Percentiles rank a stretch among this genome's conserved stretches.
phyloP scores from a whole-genome alignment of 1,284 basidiomycete species.

The Naganishia liquefaciens region DNA sequence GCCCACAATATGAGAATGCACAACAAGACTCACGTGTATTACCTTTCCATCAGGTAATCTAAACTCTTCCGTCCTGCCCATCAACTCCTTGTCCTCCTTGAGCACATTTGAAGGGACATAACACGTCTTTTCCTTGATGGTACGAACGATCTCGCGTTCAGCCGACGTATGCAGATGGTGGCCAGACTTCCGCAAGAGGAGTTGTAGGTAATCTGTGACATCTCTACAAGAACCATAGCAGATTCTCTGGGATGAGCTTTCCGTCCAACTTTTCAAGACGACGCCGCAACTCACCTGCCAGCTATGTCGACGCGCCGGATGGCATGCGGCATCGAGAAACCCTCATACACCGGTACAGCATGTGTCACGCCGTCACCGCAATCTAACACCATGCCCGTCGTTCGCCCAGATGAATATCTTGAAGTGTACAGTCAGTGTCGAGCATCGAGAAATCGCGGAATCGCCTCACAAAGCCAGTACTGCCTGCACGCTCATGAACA shows the following conservation, averaged over 20 bases:
- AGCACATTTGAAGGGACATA: conserved; percentile 87
- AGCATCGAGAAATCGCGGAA: conserved; percentile 14
- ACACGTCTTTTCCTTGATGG: conserved; percentile 98
- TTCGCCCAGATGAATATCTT: conserved; percentile 98
- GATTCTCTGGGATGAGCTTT: background rate
- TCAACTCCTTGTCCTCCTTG: conserved; percentile 90
- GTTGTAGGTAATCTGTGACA: conserved; percentile 93
- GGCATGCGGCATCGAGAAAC: conserved; percentile 98
- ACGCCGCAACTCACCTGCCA: conserved; percentile 66
- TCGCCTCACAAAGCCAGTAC: conserved; percentile 82
- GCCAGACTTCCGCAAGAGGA: conserved; percentile 89
- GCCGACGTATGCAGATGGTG: conserved; percentile 95
- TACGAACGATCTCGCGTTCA: conserved; percentile 93
- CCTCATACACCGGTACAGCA: conserved; percentile 98
- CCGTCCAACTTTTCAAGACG: background rate
- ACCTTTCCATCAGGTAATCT: conserved; percentile 92
- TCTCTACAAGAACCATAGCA: conserved; percentile 61
- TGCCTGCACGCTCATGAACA: conserved; percentile 96
- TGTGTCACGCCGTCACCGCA: conserved; percentile 99
- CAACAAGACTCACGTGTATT: conserved; percentile 66
- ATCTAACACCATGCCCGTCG: conserved; percentile 97
- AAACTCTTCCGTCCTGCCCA: conserved; percentile 80
- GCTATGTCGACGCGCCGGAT: conserved; percentile 95
- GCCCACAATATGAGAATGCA: conserved; percentile 10
- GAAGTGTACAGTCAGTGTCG: background rate